Percentiles rank a stretch among this genome's conserved stretches.
These are phyloP conservation scores for Auriculariales sp. DNA, from an alignment of 768 basidiomycete genomes.

Conservation along the genomic window DNA sequence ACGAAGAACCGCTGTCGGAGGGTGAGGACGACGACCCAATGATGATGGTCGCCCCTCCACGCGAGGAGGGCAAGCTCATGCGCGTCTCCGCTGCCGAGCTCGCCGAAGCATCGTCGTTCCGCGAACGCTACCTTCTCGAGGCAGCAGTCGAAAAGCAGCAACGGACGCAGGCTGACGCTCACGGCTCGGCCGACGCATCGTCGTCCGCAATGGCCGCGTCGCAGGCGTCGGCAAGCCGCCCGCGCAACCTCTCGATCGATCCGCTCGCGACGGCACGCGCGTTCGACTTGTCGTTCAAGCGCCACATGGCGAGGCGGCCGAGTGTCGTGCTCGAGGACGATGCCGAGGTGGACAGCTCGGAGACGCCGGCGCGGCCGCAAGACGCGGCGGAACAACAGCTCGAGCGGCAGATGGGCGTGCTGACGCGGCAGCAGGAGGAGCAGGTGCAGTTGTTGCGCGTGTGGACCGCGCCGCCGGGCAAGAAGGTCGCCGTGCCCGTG, in stretches of 20 bases:
- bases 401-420: conserved; percentile 5
- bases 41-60: conserved; percentile 39
- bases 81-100: conserved; percentile 62
- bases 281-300: conserved; percentile 74
- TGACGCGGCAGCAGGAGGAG: conserved; percentile 13
- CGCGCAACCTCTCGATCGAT: conserved; percentile 49
- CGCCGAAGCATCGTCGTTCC: conserved; percentile 72
- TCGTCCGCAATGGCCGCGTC: conserved; percentile 5
- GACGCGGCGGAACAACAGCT: conserved; percentile 11
- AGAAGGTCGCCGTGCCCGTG: conserved; percentile 86
- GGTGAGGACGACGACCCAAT: conserved; percentile 83
- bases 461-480: conserved; percentile 72
- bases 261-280: conserved; percentile 71
- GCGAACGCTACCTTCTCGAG: conserved; percentile 33
- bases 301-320: conserved; percentile 34
- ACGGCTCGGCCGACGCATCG: conserved; percentile 13
- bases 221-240: not conserved
- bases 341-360: conserved; percentile 20
- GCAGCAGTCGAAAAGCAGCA: conserved; percentile 17
- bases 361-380: conserved; percentile 23
- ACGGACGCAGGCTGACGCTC: conserved; percentile 13
- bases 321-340: conserved; percentile 12
- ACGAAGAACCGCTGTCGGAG: conserved; percentile 86
- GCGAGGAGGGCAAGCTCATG: conserved; percentile 69
- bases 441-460: conserved; percentile 32